Evolutionary conservation across 306 rosid species (phyloP), one percentile per base, ranked within the genome.

Genomic region (Dryas drummondii): DNA sequence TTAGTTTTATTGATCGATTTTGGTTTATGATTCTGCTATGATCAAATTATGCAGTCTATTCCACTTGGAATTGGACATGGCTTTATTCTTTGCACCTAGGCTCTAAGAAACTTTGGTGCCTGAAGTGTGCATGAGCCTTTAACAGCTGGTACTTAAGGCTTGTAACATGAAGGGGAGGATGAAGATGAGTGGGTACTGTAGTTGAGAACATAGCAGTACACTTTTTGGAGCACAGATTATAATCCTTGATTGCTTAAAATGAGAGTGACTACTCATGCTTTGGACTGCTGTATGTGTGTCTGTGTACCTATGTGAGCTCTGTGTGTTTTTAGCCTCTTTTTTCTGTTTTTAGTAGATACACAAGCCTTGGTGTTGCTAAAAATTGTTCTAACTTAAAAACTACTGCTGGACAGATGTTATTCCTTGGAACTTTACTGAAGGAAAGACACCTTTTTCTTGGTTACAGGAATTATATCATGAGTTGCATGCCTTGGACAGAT

Each of bases 391-490:
- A 46, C 66, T 19, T n/a, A 11, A 42, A 9, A 9, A 40, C 65
- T 52, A 61, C 52, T 68, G 69, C 62, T 73, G 70, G 55, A 56
- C 46, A 46, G 4, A 60, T 58, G 48, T 19, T 37, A 26, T 77
- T 27, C 53, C 55, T 73, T 62, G 37, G 81, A 68, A 45, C 60
- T 60, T 67, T 66, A 61, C 74, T 75, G 74, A 78, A 53, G 61
- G 68, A 42, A 64, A 68, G 50, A 47, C 55, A 49, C 74, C 51
- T 63, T 47, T 74, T 81, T 57, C 65, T 76, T 70, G 73, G 42
- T 47, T 81, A 45, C 89, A 96, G 99, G 99, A 96, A 80, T 84
- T 96, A 81, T 96, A 92, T 84, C 99, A 96, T 78, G 99, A 92
- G 81, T 85, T 89, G 76, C 96, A 96, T 67, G 93, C 99, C 79